Evolutionary conservation across 768 basidiomycete genomes (phyloP), one percentile per base, ranked within the genome.

Genomic region (Boletus rex-veris): DNA sequence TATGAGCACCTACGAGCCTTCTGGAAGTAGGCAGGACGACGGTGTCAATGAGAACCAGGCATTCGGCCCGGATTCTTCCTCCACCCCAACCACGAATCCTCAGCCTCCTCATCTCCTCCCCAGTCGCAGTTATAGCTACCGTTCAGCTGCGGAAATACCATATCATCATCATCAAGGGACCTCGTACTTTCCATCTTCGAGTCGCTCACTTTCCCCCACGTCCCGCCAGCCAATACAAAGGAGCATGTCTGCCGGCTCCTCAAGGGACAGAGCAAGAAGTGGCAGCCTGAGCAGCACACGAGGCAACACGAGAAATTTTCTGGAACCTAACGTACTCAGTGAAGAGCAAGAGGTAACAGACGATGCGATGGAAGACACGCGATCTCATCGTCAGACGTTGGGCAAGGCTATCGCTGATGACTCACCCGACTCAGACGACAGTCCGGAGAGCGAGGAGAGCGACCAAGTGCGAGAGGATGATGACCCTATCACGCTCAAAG

Each of bases 401-500:
- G 80, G 79, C 26, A 82, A 83, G 64, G 74, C 74, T 9, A 58
- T 68, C 12, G 75, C 72, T 37, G 75, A 71, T n/a, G 73, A 77
- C 47, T 75, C 64, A 39, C 68, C 58, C 9, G 73, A 71, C 51
- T 74, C 69, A 43, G 77, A 75, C 15, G 75, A 74, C 12, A 75
- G 74, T 41, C 74, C 62, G 18, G 72, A 74, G 54, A 62, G 64
- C 57, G 71, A 71, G n/a, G 64, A 47, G 33, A 38, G 26, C 8
- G 71, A 64, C 21, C 45, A 10, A 24, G 5, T 11, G 5, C 58
- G 67, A 19, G 69, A 71, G 37, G 88, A 86, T n/a, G 85, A 86
- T 30, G 93, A 95, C 63, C 91, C 85, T 4, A 88, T 96, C 58
- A 98, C 96, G 0, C 74, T 99, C 61, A 92, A 88, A 72, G 94